Evolutionary conservation across 495 filamentous ascomycete species (phyloP), one percentile per base, ranked within the genome.

Genomic region (Bombardia bombarda): DNA sequence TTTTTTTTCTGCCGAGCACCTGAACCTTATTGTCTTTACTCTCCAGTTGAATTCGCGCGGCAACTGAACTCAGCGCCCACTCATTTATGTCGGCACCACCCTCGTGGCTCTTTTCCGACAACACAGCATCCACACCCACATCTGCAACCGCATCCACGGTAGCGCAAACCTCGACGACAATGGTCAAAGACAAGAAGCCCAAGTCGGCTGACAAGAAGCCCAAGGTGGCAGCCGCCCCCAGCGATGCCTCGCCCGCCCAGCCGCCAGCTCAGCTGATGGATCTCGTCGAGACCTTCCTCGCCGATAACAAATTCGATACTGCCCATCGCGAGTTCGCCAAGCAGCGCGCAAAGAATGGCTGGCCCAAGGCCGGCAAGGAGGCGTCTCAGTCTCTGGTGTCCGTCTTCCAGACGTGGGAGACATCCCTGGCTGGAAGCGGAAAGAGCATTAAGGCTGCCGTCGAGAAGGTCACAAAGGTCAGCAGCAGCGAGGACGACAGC

Each of bases 201-300:
- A 45, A 43, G 19, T 23, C 14, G 43, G 24, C 46, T 25, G 66
- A 61, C n/a, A 46, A 54, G 40, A 59, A 57, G 41, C 37, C 47
- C n/a, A 34, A 35, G 1, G n/a, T n/a, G n/a, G n/a, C n/a, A n/a
- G n/a, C n/a, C n/a, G n/a, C n/a, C n/a, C n/a, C n/a, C n/a, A n/a
- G n/a, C n/a, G n/a, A n/a, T n/a, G n/a, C n/a, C n/a, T 31, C 56
- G 32, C 22, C 50, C 34, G 32, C 37, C 19, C 49, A 65, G 41
- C 74, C 74, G 24, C 73, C 82, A 8, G 49, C 72, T 16, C 72
- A 79, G 53, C 62, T 89, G 13, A 55, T 87, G 46, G 72, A 77
- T 31, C 67, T 85, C n/a, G 71, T 89, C 49, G 74, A 76, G 23
- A 63, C 67, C 12, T 87, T 86, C 62, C 69, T 89, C 23, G 67